Conservation (phyloP, 345 rosid genomes). For the Citrus mangshanensis region DNA sequence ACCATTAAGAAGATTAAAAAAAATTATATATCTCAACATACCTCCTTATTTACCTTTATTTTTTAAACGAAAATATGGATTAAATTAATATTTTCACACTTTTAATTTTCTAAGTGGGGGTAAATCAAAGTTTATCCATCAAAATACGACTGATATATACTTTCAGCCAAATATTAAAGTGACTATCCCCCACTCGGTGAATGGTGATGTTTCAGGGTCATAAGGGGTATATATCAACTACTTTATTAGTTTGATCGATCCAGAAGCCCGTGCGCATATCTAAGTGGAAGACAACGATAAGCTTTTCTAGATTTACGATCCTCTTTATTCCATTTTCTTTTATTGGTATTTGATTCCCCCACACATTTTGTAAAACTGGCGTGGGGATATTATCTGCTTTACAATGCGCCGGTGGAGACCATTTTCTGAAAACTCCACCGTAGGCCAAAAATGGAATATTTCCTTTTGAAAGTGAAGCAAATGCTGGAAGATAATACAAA, state of each 20-base stretch:
- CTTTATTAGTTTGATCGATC: not conserved
- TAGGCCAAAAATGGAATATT: not conserved
- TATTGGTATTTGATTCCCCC: not conserved
- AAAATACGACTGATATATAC: too few species aligned
- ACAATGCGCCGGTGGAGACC: not conserved
- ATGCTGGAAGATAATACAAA: not conserved
- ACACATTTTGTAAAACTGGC: not conserved
- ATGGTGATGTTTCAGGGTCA: not conserved
- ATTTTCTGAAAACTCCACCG: not conserved
- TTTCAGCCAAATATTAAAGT: too few species aligned
- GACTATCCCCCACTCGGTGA: too few species aligned
- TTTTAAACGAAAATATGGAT: too few species aligned
- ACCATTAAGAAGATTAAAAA: too few species aligned
- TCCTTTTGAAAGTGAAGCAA: not conserved
- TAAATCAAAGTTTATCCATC: too few species aligned
- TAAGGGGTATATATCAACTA: not conserved
- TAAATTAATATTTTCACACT: too few species aligned
- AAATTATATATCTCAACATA: too few species aligned
- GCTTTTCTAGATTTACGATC: not conserved
- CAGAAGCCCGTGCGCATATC: not conserved
- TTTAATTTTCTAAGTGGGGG: too few species aligned
- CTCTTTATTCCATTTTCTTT: not conserved
- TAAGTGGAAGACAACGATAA: not conserved
- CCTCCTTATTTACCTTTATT: too few species aligned
- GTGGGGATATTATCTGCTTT: not conserved